Percentiles rank a stretch among this genome's conserved stretches.
phyloP scores from a whole-genome alignment of 805 yeast species.

The Novakomyces olei region DNA sequence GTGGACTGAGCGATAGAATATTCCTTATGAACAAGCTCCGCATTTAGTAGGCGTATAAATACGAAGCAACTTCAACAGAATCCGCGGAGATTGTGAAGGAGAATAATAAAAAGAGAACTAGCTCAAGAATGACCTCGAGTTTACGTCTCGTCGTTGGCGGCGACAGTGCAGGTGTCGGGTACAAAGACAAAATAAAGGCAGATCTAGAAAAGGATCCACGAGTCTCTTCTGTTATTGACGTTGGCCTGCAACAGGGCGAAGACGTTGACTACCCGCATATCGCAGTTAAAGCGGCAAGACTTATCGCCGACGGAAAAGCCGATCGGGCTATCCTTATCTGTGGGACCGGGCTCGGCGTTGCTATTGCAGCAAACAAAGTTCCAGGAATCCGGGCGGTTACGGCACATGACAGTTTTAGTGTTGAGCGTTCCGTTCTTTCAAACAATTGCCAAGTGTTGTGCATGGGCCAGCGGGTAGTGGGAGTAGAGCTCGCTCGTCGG shows the following conservation, averaged over 20 bases:
- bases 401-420: too few species aligned
- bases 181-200: slow-evolving; percentile 19
- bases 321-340: slow-evolving; percentile 26
- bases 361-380: too few species aligned
- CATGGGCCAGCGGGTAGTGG: slow-evolving; percentile 28
- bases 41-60: too few species aligned
- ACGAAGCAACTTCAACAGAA: too few species aligned
- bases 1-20: too few species aligned
- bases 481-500: slow-evolving; percentile 23
- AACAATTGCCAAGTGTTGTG: slow-evolving; percentile 26
- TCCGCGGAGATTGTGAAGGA: too few species aligned
- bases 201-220: slow-evolving; percentile 16
- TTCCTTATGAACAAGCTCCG: too few species aligned
- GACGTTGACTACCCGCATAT: slow-evolving; percentile 24
- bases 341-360: slow-evolving; percentile 29
- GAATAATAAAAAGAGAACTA: too few species aligned
- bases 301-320: slow-evolving; percentile 20
- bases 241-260: slow-evolving; percentile 19
- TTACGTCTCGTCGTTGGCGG: slow-evolving; percentile 20
- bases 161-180: slow-evolving; percentile 26
- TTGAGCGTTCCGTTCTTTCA: slow-evolving; percentile 23
- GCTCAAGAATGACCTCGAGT: slow-evolving; percentile 3
- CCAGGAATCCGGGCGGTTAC: too few species aligned
- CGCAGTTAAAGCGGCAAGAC: slow-evolving; percentile 24
- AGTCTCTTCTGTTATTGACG: slow-evolving; percentile 19